Conservation (phyloP, 306 rosid species). For the Adenanthera pavonina region DNA sequence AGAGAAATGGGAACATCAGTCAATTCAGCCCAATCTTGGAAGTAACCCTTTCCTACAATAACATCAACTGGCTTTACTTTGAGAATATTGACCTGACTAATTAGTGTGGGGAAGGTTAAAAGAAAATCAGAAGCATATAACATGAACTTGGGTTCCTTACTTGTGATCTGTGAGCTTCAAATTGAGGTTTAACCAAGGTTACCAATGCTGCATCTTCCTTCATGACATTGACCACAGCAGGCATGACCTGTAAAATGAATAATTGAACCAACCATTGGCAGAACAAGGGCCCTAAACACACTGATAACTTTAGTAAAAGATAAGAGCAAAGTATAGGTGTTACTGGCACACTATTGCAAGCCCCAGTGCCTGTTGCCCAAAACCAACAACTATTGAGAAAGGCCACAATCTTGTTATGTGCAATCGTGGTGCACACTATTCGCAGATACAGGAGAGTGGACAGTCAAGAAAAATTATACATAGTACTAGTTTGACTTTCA, state of each 20-base stretch:
- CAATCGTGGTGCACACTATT: no score
- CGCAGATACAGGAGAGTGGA: neutral
- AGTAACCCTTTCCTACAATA: neutral
- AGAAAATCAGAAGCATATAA: slow-evolving; percentile 8
- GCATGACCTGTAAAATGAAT: slow-evolving; percentile 81
- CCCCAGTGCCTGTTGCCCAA: no score
- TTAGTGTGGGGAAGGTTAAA: neutral
- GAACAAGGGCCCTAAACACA: slow-evolving; percentile 15
- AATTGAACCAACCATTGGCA: slow-evolving; percentile 11
- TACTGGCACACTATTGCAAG: neutral
- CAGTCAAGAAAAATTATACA: slow-evolving; percentile 14
- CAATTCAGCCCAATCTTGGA: neutral
- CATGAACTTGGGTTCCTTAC: slow-evolving; percentile 48
- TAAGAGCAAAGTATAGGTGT: slow-evolving; percentile 2
- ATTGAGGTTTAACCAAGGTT: slow-evolving; percentile 91
- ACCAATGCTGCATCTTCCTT: slow-evolving; percentile 80
- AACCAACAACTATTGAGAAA: no score
- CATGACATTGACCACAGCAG: slow-evolving; percentile 84
- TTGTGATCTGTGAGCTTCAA: slow-evolving; percentile 91
- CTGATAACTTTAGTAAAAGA: neutral
- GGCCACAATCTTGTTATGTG: no score
- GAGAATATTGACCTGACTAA: slow-evolving; percentile 7
- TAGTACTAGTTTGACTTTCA: neutral
- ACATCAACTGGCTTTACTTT: slow-evolving; percentile 15
- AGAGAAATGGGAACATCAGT: neutral